Percentiles rank a stretch among this genome's conserved stretches.
Conservation (phyloP, 1,139 yeast genomes). For the Candida albicans region DNA sequence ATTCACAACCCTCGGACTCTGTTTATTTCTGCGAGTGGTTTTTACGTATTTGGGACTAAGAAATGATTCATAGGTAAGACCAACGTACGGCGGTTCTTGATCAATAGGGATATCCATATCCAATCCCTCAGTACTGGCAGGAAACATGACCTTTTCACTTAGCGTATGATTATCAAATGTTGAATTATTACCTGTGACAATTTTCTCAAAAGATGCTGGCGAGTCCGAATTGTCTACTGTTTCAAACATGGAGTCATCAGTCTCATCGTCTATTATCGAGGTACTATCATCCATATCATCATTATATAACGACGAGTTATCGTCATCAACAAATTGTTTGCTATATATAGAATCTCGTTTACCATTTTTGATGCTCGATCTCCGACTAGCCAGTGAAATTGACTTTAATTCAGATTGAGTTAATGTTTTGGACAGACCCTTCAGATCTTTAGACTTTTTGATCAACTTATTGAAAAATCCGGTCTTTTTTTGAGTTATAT, state of each 20-base stretch:
- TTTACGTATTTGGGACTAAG: conserved; percentile 56
- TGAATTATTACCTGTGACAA: conserved; percentile 4
- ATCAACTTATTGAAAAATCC: conserved; percentile 15
- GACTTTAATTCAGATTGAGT: background rate
- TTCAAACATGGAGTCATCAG: conserved; percentile 11
- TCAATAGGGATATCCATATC: conserved; percentile 10
- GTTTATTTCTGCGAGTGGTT: conserved; percentile 44
- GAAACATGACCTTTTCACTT: conserved; percentile 16
- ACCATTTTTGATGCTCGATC: conserved; percentile 3
- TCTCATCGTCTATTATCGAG: conserved; percentile 10
- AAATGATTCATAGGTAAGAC: conserved; percentile 40
- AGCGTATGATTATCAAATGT: conserved; percentile 15
- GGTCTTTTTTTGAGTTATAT: conserved; percentile 10
- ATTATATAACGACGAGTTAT: conserved; percentile 13
- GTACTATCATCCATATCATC: conserved; percentile 14
- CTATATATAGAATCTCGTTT: conserved; percentile 5
- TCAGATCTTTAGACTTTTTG: conserved; percentile 7
- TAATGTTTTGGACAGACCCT: background rate
- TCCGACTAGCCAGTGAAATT: conserved; percentile 1
- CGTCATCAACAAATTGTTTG: conserved; percentile 11
- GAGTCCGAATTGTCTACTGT: conserved; percentile 6
- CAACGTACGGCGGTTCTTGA: conserved; percentile 30
- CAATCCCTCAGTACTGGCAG: conserved; percentile 9
- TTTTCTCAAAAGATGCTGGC: background rate
- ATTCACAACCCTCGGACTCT: conserved; percentile 47